These are phyloP conservation scores for Ustilago shanxiensis DNA, from an alignment of 1,284 basidiomycete species.

Conservation along the genomic window DNA sequence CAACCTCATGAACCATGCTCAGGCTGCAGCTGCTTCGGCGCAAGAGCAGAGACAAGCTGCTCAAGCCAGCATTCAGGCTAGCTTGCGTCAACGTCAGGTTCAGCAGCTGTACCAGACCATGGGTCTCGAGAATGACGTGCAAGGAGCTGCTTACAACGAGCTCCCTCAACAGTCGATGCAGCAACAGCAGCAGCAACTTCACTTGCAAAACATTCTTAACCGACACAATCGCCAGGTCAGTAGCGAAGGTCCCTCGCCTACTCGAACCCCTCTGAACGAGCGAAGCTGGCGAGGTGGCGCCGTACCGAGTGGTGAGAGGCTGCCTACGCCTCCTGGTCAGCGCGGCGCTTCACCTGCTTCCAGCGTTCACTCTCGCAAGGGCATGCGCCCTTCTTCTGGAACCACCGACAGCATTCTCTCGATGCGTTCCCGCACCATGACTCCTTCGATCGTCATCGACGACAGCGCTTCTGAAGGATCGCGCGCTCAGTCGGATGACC, in stretches of 20 bases:
- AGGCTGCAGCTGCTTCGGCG: slow-evolving; percentile 36
- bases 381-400: slow-evolving; percentile 33
- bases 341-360: slow-evolving; percentile 40
- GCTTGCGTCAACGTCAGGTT: slow-evolving; percentile 57
- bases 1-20: slow-evolving; percentile 28
- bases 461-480: slow-evolving; percentile 59
- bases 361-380: slow-evolving; percentile 35
- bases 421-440: slow-evolving; percentile 52
- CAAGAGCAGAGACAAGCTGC: slow-evolving; percentile 63
- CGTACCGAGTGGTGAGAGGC: slow-evolving; percentile 14
- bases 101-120: slow-evolving; percentile 57
- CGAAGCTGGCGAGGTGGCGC: slow-evolving; percentile 48
- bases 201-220: slow-evolving; percentile 44
- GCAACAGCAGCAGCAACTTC: slow-evolving; percentile 42
- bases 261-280: slow-evolving; percentile 37
- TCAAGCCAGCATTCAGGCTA: slow-evolving; percentile 63
- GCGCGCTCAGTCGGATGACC: slow-evolving; percentile 43
- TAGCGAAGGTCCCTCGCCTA: slow-evolving; percentile 26
- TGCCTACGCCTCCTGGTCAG: slow-evolving; percentile 36
- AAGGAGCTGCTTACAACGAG: slow-evolving; percentile 14
- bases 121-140: slow-evolving; percentile 34
- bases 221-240: slow-evolving; percentile 47
- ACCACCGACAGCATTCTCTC: slow-evolving; percentile 53
- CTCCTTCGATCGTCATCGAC: slow-evolving; percentile 61
- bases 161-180: slow-evolving; percentile 33